phyloP scores from a whole-genome alignment of 306 rosid species.

The Aeschynomene evenia region DNA sequence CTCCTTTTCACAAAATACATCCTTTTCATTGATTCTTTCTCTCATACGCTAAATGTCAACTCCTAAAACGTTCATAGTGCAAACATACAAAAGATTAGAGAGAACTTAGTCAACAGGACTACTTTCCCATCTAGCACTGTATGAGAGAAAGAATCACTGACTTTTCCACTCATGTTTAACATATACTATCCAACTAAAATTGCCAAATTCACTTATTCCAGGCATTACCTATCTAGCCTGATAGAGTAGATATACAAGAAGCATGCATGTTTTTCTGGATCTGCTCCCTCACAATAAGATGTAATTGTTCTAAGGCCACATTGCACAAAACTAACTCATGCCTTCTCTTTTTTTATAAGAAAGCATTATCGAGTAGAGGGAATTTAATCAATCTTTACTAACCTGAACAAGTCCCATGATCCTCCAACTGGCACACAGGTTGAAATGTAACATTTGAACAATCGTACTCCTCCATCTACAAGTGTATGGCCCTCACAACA shows the following conservation, averaged over 20 bases:
- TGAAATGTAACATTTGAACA: conserved; percentile 78
- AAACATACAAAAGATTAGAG: neutral
- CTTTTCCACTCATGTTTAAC: neutral
- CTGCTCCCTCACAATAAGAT: conserved; percentile 2
- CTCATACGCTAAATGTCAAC: no score
- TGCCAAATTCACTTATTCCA: neutral
- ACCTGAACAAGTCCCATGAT: conserved; percentile 73
- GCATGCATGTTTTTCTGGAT: conserved; percentile 9
- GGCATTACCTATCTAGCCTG: neutral
- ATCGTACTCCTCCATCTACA: conserved; percentile 81
- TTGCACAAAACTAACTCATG: conserved; percentile 5
- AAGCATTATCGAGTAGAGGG: neutral
- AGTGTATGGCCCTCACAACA: conserved; percentile 50
- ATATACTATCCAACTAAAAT: neutral
- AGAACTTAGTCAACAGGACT: neutral
- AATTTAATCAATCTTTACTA: conserved; percentile 25
- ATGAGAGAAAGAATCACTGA: neutral
- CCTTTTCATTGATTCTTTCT: no score
- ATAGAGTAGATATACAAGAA: no score
- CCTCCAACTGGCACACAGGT: conserved; percentile 55
- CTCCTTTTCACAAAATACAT: neutral
- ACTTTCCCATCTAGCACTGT: conserved; percentile 4
- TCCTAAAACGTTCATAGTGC: conserved; percentile 13
- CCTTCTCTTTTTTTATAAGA: conserved; percentile 2
- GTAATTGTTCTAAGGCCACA: neutral